These are phyloP conservation scores for Phytophthora syringae DNA, from an alignment of 352 stramenopile species.

Conservation along the genomic window DNA sequence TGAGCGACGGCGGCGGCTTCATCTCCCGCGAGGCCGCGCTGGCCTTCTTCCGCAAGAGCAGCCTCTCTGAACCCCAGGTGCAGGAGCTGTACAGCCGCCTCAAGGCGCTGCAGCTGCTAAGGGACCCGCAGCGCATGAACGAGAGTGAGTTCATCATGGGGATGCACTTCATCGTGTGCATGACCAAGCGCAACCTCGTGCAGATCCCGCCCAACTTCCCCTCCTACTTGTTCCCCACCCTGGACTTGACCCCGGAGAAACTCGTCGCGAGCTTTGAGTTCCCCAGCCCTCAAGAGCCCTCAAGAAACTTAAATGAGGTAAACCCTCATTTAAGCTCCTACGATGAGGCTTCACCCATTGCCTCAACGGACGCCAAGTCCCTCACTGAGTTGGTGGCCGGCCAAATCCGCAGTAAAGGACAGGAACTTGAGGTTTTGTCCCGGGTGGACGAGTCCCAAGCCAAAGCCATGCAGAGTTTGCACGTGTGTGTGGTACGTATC, in stretches of 20 bases:
- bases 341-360: neutral
- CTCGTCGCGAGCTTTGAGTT: constrained; percentile 17
- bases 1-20: constrained; percentile 29
- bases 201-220: constrained; percentile 58
- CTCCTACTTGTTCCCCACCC: constrained; percentile 65
- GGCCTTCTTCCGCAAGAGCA: constrained; percentile 69
- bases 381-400: constrained; percentile 48
- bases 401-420: constrained; percentile 48
- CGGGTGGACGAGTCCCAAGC: constrained; percentile 44
- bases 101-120: constrained; percentile 50
- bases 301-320: neutral
- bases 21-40: constrained; percentile 40
- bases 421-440: constrained; percentile 33
- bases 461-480: constrained; percentile 46
- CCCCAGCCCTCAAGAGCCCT: constrained; percentile 8
- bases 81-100: constrained; percentile 51
- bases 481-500: constrained; percentile 51
- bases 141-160: constrained; percentile 68
- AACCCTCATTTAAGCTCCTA: neutral
- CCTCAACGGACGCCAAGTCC: constrained; percentile 34
- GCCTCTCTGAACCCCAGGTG: constrained; percentile 59
- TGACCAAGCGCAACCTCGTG: constrained; percentile 70
- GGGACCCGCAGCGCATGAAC: constrained; percentile 40
- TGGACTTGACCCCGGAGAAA: constrained; percentile 50
- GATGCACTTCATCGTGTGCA: constrained; percentile 86